phyloP scores from a whole-genome alignment of 768 basidiomycete species.

The Dentipellis fragilis region DNA sequence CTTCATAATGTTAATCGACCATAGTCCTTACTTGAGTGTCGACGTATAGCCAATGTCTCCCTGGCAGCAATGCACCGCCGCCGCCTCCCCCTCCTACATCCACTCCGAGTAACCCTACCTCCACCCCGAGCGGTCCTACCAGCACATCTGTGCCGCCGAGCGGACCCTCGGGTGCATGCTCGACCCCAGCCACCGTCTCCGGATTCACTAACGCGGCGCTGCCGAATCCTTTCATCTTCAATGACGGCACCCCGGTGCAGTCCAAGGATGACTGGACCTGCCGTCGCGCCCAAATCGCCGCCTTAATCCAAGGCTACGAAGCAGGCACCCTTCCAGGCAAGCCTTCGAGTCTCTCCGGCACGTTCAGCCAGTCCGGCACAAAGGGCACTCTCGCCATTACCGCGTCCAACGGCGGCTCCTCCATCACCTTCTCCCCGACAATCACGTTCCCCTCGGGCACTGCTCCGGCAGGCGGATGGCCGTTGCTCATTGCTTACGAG shows the following conservation, averaged over 20 bases:
- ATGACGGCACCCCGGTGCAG: conserved; percentile 30
- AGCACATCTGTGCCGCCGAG: not conserved
- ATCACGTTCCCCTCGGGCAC: conserved; percentile 36
- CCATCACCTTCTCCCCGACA: conserved; percentile 38
- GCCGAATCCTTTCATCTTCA: conserved; percentile 46
- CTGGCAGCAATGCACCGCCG: conserved; percentile 4
- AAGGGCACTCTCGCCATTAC: conserved; percentile 36
- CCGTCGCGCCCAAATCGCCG: conserved; percentile 36
- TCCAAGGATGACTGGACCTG: conserved; percentile 42
- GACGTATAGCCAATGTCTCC: conserved; percentile 9
- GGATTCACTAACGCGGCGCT: conserved; percentile 31
- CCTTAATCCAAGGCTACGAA: conserved; percentile 44
- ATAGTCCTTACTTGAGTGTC: not conserved
- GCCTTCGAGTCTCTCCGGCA: conserved; percentile 35
- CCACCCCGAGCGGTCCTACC: not conserved
- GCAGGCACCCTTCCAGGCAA: conserved; percentile 38
- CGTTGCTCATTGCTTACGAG: conserved; percentile 43
- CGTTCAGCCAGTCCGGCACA: conserved; percentile 26
- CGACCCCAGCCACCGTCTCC: conserved; percentile 15
- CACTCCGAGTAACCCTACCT: not conserved
- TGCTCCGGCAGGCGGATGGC: conserved; percentile 30
- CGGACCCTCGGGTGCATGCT: conserved; percentile 4
- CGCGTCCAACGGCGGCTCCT: conserved; percentile 33
- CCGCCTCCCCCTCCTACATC: conserved; percentile 1
- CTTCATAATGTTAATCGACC: not conserved